phyloP scores from a whole-genome alignment of 768 basidiomycete genomes.

The Pulveroboletus sp. region DNA sequence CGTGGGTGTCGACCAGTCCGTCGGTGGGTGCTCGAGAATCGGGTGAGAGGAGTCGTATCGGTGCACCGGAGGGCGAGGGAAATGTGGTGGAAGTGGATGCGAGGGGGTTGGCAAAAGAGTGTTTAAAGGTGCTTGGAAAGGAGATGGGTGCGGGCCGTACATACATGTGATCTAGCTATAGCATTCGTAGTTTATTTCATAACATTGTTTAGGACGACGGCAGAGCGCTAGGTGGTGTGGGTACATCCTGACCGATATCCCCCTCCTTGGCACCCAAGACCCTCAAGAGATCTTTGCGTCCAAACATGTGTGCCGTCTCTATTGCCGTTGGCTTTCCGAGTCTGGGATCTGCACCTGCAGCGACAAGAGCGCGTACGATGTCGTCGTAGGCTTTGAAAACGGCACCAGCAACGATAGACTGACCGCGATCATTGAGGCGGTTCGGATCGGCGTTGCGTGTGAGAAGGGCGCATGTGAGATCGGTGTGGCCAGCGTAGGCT shows the following conservation, averaged over 20 bases:
- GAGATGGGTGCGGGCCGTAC: slow-evolving; percentile 57
- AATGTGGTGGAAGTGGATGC: slow-evolving; percentile 59
- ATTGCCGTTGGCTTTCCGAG: slow-evolving; percentile 66
- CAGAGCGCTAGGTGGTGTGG: slow-evolving; percentile 22
- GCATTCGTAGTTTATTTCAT: background rate
- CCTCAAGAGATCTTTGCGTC: slow-evolving; percentile 51
- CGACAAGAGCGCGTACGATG: slow-evolving; percentile 54
- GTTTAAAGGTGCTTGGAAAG: slow-evolving; percentile 65
- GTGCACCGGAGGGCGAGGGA: slow-evolving; percentile 16
- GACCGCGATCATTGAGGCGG: slow-evolving; percentile 65
- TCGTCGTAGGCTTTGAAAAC: slow-evolving; percentile 72
- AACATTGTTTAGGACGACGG: background rate
- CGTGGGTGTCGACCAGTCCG: slow-evolving; percentile 48
- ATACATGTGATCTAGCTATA: background rate
- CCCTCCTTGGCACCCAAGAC: slow-evolving; percentile 58
- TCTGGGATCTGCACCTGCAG: slow-evolving; percentile 58
- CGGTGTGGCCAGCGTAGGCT: slow-evolving; percentile 64
- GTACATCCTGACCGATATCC: slow-evolving; percentile 39
- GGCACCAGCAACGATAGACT: slow-evolving; percentile 73
- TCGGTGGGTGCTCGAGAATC: slow-evolving; percentile 9
- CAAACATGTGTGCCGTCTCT: slow-evolving; percentile 68
- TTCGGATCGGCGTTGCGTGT: slow-evolving; percentile 62
- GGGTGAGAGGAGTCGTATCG: slow-evolving; percentile 18
- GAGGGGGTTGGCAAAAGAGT: slow-evolving; percentile 60
- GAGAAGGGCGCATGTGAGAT: slow-evolving; percentile 53